These are phyloP conservation scores for Vitis riparia DNA, from an alignment of 164 flowering plant genomes.

Conservation along the genomic window DNA sequence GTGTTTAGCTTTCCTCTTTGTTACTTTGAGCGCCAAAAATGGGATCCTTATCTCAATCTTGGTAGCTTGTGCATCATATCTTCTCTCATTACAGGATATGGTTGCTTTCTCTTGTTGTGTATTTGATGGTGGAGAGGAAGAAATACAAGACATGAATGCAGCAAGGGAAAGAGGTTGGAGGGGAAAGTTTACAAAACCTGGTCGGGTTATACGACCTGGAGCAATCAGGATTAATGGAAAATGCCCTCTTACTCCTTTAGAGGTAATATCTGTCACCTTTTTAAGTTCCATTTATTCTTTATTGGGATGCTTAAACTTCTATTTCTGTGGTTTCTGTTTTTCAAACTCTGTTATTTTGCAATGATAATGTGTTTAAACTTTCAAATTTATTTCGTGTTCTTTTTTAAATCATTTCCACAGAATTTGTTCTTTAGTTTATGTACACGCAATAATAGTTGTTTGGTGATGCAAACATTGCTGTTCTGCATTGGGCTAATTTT, in stretches of 20 bases:
- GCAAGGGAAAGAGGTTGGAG: constrained; percentile 97
- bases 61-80: background rate
- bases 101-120: constrained; percentile 98
- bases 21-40: background rate
- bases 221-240: constrained; percentile 85
- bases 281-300: background rate
- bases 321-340: background rate
- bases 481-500: too few relatives aligned
- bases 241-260: constrained; percentile 95
- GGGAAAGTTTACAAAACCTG: constrained; percentile 92
- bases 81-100: constrained; percentile 69
- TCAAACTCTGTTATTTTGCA: background rate
- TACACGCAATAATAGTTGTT: background rate
- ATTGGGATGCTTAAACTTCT: background rate
- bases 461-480: background rate
- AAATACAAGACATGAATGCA: constrained; percentile 71
- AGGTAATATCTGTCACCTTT: constrained; percentile 46
- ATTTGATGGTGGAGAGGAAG: constrained; percentile 88
- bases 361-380: background rate
- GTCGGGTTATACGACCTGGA: constrained; percentile 85
- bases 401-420: background rate
- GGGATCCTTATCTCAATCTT: background rate
- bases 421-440: background rate
- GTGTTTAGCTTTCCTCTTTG: background rate
- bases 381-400: background rate